Evolutionary conservation across 139 green algal genomes (phyloP), one percentile per base, ranked within the genome.

Genomic region (Tetradesmus obliquus): DNA sequence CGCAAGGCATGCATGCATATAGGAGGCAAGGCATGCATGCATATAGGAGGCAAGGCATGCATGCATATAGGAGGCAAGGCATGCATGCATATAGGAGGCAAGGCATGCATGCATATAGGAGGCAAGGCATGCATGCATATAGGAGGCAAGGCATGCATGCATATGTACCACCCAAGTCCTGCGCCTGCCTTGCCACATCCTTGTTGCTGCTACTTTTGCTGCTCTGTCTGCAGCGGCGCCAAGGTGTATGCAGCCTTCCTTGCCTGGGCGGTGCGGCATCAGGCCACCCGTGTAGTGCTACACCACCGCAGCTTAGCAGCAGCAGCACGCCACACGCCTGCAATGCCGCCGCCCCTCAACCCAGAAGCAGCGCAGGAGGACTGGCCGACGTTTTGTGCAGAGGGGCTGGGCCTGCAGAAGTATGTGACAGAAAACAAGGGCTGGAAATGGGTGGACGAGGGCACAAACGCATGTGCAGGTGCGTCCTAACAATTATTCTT

Each of bases 301-400:
- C 89, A 92, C 82, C 89, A 89, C 69, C 19, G 55, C 20, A 17
- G 53, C 17, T 19, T 90, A 12, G 24, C 54, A 53, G 82, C 60
- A 19, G 89, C 82, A 4, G 22, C 51, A 5, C 5, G 22, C 55
- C 80, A 53, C 20, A 15, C 83, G 5, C 32, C 79, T 19, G 53
- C 58, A 5, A 89, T 92, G 81, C 80, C 89, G 1, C 55, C 81
- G 20, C 89, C 89, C 5, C 55, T 92, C 13, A 92, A 92, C 53
- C 81, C 81, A 22, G 82, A 92, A 2, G 81, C 89, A 17, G 89
- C 89, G 0, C 82, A 89, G 66, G 89, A 92, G 13, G 82, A 89
- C 55, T 92, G 89, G 89, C 89, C 89, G 6, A 84, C 89, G 6
- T 92, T 92, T n/a, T 92, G 89, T 72, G 89, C 89, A 62, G 82